These are phyloP conservation scores for Rhizomucor miehei DNA, from an alignment of 371 early-diverging fungal species.

Conservation along the genomic window DNA sequence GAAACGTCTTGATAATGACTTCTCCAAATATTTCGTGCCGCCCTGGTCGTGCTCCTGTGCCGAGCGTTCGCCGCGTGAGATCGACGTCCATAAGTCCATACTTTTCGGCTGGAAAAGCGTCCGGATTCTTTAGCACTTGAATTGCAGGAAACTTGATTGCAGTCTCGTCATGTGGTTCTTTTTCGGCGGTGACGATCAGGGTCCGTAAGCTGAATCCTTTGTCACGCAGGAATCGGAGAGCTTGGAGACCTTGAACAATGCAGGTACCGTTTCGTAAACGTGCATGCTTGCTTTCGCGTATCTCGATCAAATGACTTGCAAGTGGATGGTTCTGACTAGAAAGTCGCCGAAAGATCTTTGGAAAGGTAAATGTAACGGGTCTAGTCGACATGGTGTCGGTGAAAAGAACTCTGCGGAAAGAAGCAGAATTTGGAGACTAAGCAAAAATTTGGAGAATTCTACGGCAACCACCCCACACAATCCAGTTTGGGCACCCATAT, in stretches of 20 bases:
- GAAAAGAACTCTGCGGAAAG: no score
- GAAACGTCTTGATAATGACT: slow-evolving; percentile 14
- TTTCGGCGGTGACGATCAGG: slow-evolving; percentile 34
- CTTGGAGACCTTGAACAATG: slow-evolving; percentile 39
- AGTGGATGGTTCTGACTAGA: slow-evolving; percentile 17
- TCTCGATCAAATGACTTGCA: slow-evolving; percentile 26
- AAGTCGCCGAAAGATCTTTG: slow-evolving; percentile 23
- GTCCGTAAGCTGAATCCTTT: slow-evolving; percentile 26
- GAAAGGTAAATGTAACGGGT: slow-evolving; percentile 18
- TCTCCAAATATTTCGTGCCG: slow-evolving; percentile 48
- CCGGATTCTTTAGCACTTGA: slow-evolving; percentile 27
- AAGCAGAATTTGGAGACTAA: no score
- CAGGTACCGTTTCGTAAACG: slow-evolving; percentile 23
- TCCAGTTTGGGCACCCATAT: no score
- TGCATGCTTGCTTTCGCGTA: slow-evolving; percentile 37
- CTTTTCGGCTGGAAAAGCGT: slow-evolving; percentile 28
- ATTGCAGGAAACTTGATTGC: slow-evolving; percentile 34
- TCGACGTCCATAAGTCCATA: slow-evolving; percentile 40
- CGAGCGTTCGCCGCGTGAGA: slow-evolving; percentile 40
- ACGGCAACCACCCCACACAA: no score
- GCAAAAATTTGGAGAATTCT: no score
- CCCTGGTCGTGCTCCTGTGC: slow-evolving; percentile 46
- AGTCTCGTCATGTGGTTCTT: slow-evolving; percentile 19
- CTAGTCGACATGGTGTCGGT: slow-evolving; percentile 14
- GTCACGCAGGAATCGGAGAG: slow-evolving; percentile 29